Base-by-base conservation (phyloP, 306 rosid genomes). In the Glycine soja region DNA sequence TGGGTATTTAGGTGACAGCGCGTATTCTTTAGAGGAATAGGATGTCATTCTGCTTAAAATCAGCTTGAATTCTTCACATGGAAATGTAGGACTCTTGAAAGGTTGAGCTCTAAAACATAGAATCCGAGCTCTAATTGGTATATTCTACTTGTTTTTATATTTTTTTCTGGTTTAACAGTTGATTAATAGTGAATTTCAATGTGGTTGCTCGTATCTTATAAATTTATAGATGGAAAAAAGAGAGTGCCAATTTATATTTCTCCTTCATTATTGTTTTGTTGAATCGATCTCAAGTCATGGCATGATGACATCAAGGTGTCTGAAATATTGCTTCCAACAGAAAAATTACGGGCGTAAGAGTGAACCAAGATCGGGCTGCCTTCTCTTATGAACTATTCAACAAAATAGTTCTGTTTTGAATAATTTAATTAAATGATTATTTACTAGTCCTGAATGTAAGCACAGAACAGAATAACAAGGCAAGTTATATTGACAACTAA, bases 401-500 rank as follows among this genome's bases (percentile, higher is more conserved):
- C 48, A 32, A 1, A 59, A 36, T 67, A 38, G 32, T 15, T 7
- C 10, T 75, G 70, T 18, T 75, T 42, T 24, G 59, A 69, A 46
- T 24, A 54, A 42, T 74, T 54, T 45, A 78, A 19, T 45, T 68
- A 64, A n/a, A 36, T 65, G 57, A 53, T 32, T 77, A 66, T 77
- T 24, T 57, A 38, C 13, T 51, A 3, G 46, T 77, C 10, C 32
- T 66, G 36, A 48, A 66, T 15, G 18, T 16, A 61, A 63, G 50
- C 68, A 34, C 72, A 50, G 30, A 24, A 24, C 30, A 24, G 30
- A 24, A 24, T 67, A 15, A 51, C 47, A 77, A 58, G 50, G 46
- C 11, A 65, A 32, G 46, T 52, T 53, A 45, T 68, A 69, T 78
- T 78, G 83, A 74, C 76, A 52, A 61, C 46, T 78, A 67, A 18